Base-by-base conservation (phyloP, 495 filamentous ascomycete species). In the Lasiosphaeris hirsuta region DNA sequence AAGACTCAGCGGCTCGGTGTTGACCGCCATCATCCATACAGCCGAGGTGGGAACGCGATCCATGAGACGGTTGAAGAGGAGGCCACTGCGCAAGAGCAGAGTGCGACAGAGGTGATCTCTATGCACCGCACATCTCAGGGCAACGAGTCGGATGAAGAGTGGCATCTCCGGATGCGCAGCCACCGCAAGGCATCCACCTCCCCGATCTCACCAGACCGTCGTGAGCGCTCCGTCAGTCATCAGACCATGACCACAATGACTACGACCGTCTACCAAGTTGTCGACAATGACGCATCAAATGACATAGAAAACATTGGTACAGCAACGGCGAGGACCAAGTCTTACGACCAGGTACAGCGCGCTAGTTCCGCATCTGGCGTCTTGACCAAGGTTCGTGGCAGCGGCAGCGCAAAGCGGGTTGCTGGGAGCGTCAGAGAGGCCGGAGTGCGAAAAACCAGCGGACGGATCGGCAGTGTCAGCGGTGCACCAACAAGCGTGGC, bases 391-490 rank as follows among this genome's bases (percentile, higher is more conserved):
- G 79, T 88, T 46, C 81, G 92, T 37, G 80, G 86, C 1, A 86
- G 82, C 64, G 86, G 13, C 49, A 81, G 74, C 54, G 72, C 70
- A 53, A 75, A 85, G 83, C 68, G 84, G 61, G 75, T 76, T 74
- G 42, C 78, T 53, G 47, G 80, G 81, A 65, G 76, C 79, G 60
- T 75, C 65, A 47, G 63, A 14, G 66, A 67, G 53, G 78, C 78
- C 23, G 90, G 90, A 11, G 86, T 97, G 19, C 83, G 93, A 52
- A 98, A 98, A 76, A 87, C 88, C 6, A 96, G 92, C 69, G 90
- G 91, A n/a, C 83, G 93, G 8, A 81, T 96, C n/a, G 91, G 91
- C 7, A 96, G 92, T 66, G 75, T 87, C 13, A 85, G 86, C 19
- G 65, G 62, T 35, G 60, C 57, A 17, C 54, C 70, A 11, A 66